Evolutionary conservation across 2,329 filamentous ascomycete species (phyloP), one percentile per base, ranked within the genome.

Genomic region (Clarireedia sp.): DNA sequence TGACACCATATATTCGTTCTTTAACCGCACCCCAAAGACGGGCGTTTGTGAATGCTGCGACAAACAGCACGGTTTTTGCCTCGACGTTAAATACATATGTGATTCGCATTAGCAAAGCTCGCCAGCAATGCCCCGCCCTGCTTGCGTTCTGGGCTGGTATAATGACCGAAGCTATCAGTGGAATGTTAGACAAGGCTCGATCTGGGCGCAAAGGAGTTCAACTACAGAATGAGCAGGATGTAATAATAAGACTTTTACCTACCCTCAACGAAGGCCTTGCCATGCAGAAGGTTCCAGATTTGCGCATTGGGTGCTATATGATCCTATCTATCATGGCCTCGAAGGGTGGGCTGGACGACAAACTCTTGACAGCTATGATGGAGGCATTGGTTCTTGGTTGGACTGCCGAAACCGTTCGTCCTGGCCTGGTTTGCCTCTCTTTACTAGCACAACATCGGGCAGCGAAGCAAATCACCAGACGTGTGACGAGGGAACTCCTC

Each of bases 111-210:
- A 86, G 90, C 67, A 80, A 82, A 52, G 76, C 80, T 41, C 80
- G 83, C 52, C 85, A 89, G 56, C 84, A 92, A 53, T 88, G 94
- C 63, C 82, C 89, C 40, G 82, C 84, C 1, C 74, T 96, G 57
- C 73, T 96, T 54, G 86, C 89, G 0, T 96, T 99, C 69, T 99
- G 94, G 92, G 90, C 87, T 4, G 87, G 90, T 46, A 78, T 96
- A 51, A 85, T 88, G 69, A 89, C 90, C 0, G 91, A 99, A 71
- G 85, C 91, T 10, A 79, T 95, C 57, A 87, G 89, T 60, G 86
- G 84, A 29, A 90, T 94, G 75, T 73, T 97, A 56, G 89, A 95
- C 65, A 81, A 79, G 54, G 79, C 84, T 59, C 83, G 82, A 62
- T 91, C 90, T 1, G 91, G 91, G 52, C 80, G 90, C 61, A 79